These are phyloP conservation scores for Wolfiporia cocos DNA, from an alignment of 1,284 basidiomycete species.

Conservation along the genomic window DNA sequence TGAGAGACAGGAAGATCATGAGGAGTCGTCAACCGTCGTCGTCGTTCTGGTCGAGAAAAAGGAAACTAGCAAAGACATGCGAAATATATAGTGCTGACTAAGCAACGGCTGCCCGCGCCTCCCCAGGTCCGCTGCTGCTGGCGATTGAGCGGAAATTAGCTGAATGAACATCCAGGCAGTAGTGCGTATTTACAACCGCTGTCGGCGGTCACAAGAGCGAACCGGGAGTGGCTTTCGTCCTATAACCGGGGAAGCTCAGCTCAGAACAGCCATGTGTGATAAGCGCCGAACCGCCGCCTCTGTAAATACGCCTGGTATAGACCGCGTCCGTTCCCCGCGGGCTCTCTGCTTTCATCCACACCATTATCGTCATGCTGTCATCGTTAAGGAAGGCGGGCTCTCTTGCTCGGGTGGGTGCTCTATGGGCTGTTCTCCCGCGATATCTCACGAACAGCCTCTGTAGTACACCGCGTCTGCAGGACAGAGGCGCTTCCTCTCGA, in stretches of 20 bases:
- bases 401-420: constrained; percentile 50
- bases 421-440: not conserved
- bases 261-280: no score
- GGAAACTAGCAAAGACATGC: constrained; percentile 1
- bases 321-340: no score
- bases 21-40: constrained; percentile 58
- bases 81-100: constrained; percentile 16
- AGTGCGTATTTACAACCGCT: no score
- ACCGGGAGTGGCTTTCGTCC: no score
- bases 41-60: constrained; percentile 47
- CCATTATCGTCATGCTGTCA: constrained; percentile 59
- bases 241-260: no score
- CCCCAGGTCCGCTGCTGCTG: no score
- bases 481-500: constrained; percentile 92
- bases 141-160: no score
- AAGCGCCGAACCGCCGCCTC: no score
- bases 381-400: constrained; percentile 55
- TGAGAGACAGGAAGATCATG: constrained; percentile 67
- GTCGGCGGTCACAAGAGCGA: no score
- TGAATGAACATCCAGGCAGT: no score
- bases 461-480: constrained; percentile 65
- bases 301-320: no score
- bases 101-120: constrained; percentile 7
- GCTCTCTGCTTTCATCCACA: no score
- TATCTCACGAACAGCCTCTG: constrained; percentile 1